Base-by-base conservation (phyloP, 305 asterid species). In the Rubia occidens region DNA sequence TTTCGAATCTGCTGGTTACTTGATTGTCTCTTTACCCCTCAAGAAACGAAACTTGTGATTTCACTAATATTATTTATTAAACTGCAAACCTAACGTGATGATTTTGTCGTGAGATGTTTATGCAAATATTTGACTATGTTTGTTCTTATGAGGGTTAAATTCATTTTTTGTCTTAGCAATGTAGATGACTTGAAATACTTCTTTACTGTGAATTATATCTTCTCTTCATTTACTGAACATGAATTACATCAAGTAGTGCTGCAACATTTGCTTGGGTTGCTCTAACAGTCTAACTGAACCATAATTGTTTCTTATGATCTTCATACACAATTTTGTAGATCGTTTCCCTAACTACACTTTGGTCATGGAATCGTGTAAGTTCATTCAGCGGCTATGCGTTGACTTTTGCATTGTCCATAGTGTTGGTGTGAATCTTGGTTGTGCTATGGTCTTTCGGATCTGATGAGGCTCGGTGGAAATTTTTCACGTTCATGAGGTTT, bases 1-100 rank as follows among this genome's bases (percentile, higher is more conserved):
- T 92, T 92, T 92, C 63, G 83, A 78, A 82, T 84, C 96, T 67
- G 96, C 96, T 71, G 96, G 98, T n/a, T 92, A 75, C 24, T 85
- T 60, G 17, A 49, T 32, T 39, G 17, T 20, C 10, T 64, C 21
- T 20, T 42, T 56, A 49, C 5, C 20, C n/a, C 29, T 39, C 29
- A 26, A 26, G 29, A 26, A 26, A 26, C 29, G 1, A 39, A 9
- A 55, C 62, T 56, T 58, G 20, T 56, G 55, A 56, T 69, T 68
- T 68, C 17, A 40, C 54, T 43, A 20, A 10, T 11, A 37, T 37
- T 26, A 26, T 26, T 26, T 26, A 26, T 26, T 26, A 26, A 26
- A 26, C n/a, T 56, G 60, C 53, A 32, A 40, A 15, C 39, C 32
- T 26, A 15, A 24, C 35, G 17, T 21, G 6, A 43, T 56, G 54